Evolutionary conservation across 495 filamentous ascomycete species (phyloP).

Genomic region (Penicillium cataractarum): DNA sequence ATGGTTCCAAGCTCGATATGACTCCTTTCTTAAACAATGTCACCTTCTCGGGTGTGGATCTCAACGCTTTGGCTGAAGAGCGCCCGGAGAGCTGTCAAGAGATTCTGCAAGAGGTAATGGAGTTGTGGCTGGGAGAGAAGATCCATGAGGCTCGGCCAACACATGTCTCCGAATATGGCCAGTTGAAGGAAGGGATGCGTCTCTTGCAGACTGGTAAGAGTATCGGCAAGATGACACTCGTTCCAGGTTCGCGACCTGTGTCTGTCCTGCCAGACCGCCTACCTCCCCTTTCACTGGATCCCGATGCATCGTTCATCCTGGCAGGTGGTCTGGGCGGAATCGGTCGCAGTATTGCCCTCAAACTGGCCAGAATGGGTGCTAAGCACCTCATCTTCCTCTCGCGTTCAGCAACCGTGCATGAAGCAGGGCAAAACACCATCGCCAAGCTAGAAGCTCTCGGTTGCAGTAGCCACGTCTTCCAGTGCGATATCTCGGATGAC

Average conservation of each 20-base stretch:
- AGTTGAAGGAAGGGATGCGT: constrained; percentile 14
- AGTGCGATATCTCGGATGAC: constrained; percentile 9
- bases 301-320: constrained; percentile 15
- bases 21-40: background rate
- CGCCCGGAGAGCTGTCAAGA: background rate
- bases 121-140: background rate
- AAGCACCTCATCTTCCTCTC: constrained; percentile 14
- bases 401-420: background rate
- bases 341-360: constrained; percentile 4
- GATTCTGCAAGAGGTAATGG: background rate
- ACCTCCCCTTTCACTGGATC: background rate
- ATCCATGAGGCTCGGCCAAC: background rate
- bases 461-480: background rate
- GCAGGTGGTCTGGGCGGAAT: constrained; percentile 21
- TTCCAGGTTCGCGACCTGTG: background rate
- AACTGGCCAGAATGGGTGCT: constrained; percentile 10
- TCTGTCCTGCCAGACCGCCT: background rate
- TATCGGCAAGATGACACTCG: constrained; percentile 5
- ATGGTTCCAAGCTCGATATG: constrained; percentile 17
- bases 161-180: background rate
- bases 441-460: background rate
- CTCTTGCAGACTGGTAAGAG: background rate
- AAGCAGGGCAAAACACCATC: background rate
- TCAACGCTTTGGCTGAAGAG: constrained; percentile 26
- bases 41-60: constrained; percentile 17